phyloP scores from a whole-genome alignment of 139 green algal species.

The Pleodorina starrii region DNA sequence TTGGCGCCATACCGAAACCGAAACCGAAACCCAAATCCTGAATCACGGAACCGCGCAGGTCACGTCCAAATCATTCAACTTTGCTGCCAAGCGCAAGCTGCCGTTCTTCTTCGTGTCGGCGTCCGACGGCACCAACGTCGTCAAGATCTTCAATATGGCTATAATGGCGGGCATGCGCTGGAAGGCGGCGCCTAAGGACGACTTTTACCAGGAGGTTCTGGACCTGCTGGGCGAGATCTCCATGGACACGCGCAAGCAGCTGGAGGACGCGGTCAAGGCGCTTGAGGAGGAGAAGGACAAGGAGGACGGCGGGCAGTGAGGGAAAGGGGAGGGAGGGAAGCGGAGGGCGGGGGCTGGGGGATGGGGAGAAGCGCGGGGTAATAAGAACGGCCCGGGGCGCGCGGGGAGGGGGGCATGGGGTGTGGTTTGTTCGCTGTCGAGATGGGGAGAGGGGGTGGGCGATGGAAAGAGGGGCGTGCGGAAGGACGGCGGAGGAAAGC shows the following conservation, averaged over 20 bases:
- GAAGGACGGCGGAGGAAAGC: no score
- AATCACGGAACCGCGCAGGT: no score
- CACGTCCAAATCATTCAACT: conserved; percentile 74
- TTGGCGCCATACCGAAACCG: no score
- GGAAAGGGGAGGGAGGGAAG: no score
- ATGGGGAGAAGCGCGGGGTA: no score
- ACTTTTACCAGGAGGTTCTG: conserved; percentile 76
- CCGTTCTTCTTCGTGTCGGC: conserved; percentile 83
- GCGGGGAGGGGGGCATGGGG: background rate
- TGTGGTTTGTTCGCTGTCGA: background rate
- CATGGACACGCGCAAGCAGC: conserved; percentile 57
- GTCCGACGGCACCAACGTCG: conserved; percentile 79
- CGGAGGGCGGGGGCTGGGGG: no score
- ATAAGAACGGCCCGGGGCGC: background rate
- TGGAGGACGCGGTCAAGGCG: conserved; percentile 61
- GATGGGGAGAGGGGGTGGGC: background rate
- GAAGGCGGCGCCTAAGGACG: conserved; percentile 74
- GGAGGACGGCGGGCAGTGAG: conserved; percentile 16
- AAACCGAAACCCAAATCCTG: no score
- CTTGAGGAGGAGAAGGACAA: conserved; percentile 56
- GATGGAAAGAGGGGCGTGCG: background rate
- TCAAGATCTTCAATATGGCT: conserved; percentile 76
- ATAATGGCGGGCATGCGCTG: conserved; percentile 66
- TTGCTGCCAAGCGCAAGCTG: conserved; percentile 73
- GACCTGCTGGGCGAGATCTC: conserved; percentile 71